Base-by-base conservation (phyloP, 495 filamentous ascomycete genomes). In the Gamarada debralockiae region DNA sequence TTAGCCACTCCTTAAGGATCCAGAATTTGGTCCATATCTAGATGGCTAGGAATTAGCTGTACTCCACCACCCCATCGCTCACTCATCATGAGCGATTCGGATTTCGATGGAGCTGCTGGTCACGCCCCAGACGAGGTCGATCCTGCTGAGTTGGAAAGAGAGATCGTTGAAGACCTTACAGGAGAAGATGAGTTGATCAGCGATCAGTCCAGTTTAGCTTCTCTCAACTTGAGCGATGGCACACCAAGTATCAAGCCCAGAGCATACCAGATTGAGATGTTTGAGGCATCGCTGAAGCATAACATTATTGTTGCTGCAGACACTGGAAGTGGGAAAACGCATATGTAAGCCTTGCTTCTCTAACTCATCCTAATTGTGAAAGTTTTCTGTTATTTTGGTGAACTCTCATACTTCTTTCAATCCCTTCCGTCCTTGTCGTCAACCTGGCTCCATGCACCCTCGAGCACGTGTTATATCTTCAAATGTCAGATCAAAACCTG, bases 231-330 rank as follows among this genome's bases (percentile, higher is more conserved):
- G 10, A 36, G 48, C 9, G 52, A 60, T 49, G 48, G 34, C 2
- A 31, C 31, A 18, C 23, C 43, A 10, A 27, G 13, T 1, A 47
- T 56, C 38, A 62, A 59, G 38, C 47, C 89, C 2, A 82, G 92
- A 18, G 78, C 77, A 3, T 97, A 97, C 62, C 92, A 97, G 69
- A 62, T 81, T 31, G 92, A 97, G 72, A 97, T 97, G 92, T 75
- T 95, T 17, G 82, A 91, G 55, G 82, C 85, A 59, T 93, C 89
- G 63, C 67, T 93, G 61, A 77, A 77, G 48, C 67, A 77, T 49
- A 96, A 96, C 65, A 84, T 90, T 52, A 92, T 97, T 57, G 86
- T 97, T 48, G 83, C 83, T 13, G 90, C 92, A 91, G 90, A 93
- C 61, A 96, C 92, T 0, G 92, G 92, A 1, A 89, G 82, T 64